Evolutionary conservation across 306 rosid genomes (phyloP), one percentile per base, ranked within the genome.

Genomic region (Acacia crassicarpa): DNA sequence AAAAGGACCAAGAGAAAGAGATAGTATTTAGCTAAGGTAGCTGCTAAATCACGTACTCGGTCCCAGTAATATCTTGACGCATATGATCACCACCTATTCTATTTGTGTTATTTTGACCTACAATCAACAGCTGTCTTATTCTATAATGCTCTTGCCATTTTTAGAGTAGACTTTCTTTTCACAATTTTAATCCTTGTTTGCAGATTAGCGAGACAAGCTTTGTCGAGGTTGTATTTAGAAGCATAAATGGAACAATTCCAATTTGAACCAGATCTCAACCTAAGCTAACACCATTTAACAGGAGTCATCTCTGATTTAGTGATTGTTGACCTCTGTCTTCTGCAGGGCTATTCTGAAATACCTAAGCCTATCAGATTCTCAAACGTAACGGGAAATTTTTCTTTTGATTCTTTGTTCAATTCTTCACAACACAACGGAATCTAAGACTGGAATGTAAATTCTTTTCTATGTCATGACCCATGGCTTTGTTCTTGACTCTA

Each of bases 301-400:
- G 45, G 61, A 62, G 80, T 54, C 76, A 76, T 71, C 81, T 70
- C 78, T 38, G 77, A 70, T 70, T 79, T 63, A 70, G 71, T 82
- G 49, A 67, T 54, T 81, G 51, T 71, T 67, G 79, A 80, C 17
- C 72, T 67, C 78, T 22, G 56, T 74, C 81, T 48, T 67, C 75
- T 76, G 65, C 77, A 58, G 45, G 2, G 58, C 15, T 70, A 49
- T 83, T 77, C 78, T 71, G 78, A 69, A 59, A 67, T 22, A 82
- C 79, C 53, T 78, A 69, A 80, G 71, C 75, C 80, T 79, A 38
- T 75, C 78, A 51, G 72, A 30, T 84, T 89, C 77, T 80, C 70
- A 67, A 73, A 79, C 62, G 85, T 77, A 61, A 53, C 38, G 51
- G 72, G 27, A 66, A 51, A 48, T 56, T 23, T 6, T 46, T 80